phyloP scores from a whole-genome alignment of 2,329 filamentous ascomycete species.

The Colletotrichum chlorophyti region DNA sequence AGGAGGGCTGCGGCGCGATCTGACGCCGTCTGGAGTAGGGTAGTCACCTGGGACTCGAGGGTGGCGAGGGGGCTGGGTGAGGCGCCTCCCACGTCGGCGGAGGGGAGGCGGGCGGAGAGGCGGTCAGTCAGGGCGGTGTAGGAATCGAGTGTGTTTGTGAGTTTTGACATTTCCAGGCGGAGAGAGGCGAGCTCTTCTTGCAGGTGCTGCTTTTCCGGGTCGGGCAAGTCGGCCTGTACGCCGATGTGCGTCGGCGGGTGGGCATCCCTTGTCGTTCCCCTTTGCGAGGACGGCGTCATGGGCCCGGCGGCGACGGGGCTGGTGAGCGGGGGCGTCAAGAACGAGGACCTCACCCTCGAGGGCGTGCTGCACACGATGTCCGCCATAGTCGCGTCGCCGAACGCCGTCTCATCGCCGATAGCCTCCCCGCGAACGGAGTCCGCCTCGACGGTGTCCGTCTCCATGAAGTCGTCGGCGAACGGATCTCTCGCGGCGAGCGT shows the following conservation, averaged over 20 bases:
- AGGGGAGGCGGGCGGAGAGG: conserved; percentile 44
- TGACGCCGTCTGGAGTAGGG: conserved; percentile 52
- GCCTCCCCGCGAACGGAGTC: conserved; percentile 56
- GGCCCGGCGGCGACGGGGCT: conserved; percentile 47
- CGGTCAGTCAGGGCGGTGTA: conserved; percentile 51
- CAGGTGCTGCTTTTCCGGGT: conserved; percentile 49
- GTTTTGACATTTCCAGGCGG: conserved; percentile 54
- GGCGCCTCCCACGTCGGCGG: conserved; percentile 33
- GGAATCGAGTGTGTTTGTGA: conserved; percentile 53
- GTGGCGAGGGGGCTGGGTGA: conserved; percentile 24
- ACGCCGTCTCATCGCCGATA: conserved; percentile 47
- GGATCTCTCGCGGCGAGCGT: conserved; percentile 56
- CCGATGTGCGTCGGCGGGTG: conserved; percentile 41
- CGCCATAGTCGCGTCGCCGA: conserved; percentile 58
- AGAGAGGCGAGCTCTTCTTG: conserved; percentile 56
- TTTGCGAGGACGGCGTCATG: conserved; percentile 45
- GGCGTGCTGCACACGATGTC: conserved; percentile 61
- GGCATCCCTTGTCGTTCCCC: conserved; percentile 16
- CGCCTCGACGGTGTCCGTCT: conserved; percentile 43
- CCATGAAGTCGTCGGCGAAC: conserved; percentile 50
- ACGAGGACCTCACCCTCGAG: conserved; percentile 50
- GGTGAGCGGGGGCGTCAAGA: conserved; percentile 62
- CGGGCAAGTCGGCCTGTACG: conserved; percentile 49
- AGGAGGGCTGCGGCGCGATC: conserved; percentile 56
- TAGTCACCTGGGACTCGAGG: conserved; percentile 51